Evolutionary conservation across 345 rosid species (phyloP).

Genomic region (Theobroma cacao): DNA sequence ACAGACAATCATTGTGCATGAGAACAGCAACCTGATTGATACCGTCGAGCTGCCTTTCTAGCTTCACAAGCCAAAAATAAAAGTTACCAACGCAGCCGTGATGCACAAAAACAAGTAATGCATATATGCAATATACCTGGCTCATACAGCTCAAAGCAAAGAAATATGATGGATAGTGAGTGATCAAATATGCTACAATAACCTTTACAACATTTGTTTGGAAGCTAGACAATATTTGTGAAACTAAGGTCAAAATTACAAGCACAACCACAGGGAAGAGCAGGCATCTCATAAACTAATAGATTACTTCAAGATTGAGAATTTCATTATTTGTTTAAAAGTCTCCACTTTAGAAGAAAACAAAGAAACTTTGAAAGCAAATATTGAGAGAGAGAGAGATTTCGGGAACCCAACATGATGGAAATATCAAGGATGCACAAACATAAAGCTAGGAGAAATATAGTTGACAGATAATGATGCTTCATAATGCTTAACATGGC

Average conservation of each 20-base stretch:
- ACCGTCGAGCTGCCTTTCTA: conserved; percentile 87
- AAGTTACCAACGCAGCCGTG: conserved; percentile 19
- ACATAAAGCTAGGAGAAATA: neutral
- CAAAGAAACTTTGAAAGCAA: neutral
- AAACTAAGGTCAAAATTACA: neutral
- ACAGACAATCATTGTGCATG: conserved; percentile 90
- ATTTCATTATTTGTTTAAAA: neutral
- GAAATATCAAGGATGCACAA: neutral
- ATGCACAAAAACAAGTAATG: neutral
- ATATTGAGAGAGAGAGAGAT: neutral
- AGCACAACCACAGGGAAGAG: neutral
- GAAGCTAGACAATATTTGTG: neutral
- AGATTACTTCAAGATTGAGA: neutral
- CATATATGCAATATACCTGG: neutral
- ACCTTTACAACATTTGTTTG: neutral
- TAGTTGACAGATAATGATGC: neutral
- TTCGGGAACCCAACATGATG: neutral
- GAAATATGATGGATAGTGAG: neutral
- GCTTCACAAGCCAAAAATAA: conserved; percentile 61
- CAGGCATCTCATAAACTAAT: neutral
- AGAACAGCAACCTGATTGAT: conserved; percentile 89
- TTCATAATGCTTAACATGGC: neutral
- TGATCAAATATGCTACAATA: neutral
- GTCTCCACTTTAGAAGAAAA: neutral
- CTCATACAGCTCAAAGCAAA: conserved; percentile 6